Conservation (phyloP, 208 protist genomes). For the Acanthamoeba castellanii region DNA sequence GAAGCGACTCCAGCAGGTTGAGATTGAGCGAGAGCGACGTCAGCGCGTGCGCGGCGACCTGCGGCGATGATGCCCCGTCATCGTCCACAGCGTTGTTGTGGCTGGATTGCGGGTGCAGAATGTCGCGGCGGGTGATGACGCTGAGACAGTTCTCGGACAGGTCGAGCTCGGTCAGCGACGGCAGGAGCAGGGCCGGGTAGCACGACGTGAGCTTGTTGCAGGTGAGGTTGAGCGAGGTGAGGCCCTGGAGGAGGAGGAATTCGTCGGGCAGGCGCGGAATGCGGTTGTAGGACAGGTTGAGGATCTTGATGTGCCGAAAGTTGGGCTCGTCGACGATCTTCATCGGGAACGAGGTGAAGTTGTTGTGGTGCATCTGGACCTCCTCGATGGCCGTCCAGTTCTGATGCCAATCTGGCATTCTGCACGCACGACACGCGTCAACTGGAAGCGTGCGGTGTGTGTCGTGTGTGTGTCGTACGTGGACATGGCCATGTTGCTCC, state of each 20-base stretch:
- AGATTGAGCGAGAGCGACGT: constrained; percentile 24
- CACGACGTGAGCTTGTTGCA: constrained; percentile 4
- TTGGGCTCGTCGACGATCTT: not conserved
- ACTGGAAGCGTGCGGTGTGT: not conserved
- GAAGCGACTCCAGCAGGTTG: constrained; percentile 18
- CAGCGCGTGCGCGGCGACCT: not conserved
- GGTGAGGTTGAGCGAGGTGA: constrained; percentile 31
- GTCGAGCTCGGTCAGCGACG: constrained; percentile 11
- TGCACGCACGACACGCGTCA: not conserved
- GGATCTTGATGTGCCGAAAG: not conserved
- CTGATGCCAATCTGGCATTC: constrained; percentile 6
- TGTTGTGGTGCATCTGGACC: constrained; percentile 28
- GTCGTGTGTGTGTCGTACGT: not conserved
- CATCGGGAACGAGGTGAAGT: constrained; percentile 28
- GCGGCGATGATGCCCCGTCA: no score
- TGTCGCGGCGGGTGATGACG: constrained; percentile 11
- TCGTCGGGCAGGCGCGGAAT: not conserved
- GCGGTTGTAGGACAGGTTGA: constrained; percentile 46
- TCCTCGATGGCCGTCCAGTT: constrained; percentile 32
- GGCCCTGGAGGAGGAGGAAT: not conserved
- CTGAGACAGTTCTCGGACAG: constrained; percentile 35
- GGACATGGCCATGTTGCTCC: constrained; percentile 20
- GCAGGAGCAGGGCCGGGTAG: constrained; percentile 8
- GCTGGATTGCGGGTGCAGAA: not conserved
- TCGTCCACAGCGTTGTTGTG: not conserved